Conservation (phyloP, 495 filamentous ascomycete species). For the Chaetomidium leptoderma region DNA sequence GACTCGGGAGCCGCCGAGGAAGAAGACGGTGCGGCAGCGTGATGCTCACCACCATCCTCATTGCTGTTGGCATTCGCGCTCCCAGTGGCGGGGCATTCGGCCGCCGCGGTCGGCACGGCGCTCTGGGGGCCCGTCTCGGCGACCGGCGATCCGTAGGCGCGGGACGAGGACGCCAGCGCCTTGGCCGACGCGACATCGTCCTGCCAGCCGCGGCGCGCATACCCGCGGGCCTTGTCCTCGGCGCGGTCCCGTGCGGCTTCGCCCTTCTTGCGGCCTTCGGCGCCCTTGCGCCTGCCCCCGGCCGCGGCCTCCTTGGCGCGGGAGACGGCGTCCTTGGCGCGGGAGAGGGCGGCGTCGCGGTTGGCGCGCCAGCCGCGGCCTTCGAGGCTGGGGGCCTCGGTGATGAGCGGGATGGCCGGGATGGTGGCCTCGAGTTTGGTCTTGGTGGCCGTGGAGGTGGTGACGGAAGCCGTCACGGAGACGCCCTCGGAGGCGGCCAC, state of each 20-base stretch:
- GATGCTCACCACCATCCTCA: not conserved
- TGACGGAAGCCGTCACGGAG: not conserved
- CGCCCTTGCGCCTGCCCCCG: not conserved
- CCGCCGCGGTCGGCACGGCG: not conserved
- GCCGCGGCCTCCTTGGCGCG: not conserved
- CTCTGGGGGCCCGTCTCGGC: not conserved
- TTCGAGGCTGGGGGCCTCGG: not conserved
- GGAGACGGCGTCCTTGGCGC: not conserved
- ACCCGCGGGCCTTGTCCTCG: not conserved
- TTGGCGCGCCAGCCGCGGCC: slow-evolving; percentile 8
- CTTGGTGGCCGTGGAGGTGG: no score
- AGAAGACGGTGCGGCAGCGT: no score
- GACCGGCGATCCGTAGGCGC: slow-evolving; percentile 4
- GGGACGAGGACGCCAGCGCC: not conserved
- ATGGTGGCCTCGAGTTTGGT: not conserved
- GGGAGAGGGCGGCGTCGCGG: slow-evolving; percentile 2
- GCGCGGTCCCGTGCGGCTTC: not conserved
- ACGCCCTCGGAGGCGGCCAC: no score
- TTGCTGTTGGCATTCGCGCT: not conserved
- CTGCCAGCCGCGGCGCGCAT: slow-evolving; percentile 2
- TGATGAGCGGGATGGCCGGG: not conserved
- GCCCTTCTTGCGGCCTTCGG: not conserved
- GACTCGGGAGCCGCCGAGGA: not conserved
- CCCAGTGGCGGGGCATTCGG: no score
- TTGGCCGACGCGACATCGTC: slow-evolving; percentile 8